Evolutionary conservation across 106 monocot genomes (phyloP).

Genomic region (Allium sativum): DNA sequence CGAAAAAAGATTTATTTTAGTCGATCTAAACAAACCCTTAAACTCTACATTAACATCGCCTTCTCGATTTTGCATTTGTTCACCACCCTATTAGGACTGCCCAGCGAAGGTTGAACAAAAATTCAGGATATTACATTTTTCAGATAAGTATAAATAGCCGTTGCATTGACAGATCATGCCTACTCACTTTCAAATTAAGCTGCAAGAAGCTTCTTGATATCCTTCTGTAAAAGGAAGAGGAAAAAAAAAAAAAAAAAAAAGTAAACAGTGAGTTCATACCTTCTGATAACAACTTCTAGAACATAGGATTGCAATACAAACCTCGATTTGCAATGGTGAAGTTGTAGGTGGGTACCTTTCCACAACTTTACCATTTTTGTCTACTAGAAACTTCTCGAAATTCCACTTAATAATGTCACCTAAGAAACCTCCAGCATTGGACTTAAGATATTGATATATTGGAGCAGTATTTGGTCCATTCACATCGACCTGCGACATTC

Average conservation of each 20-base stretch:
- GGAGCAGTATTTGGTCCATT: slow-evolving; percentile 96
- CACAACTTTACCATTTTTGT: slow-evolving; percentile 91
- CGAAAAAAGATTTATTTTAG: no score
- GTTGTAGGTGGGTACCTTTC: slow-evolving; percentile 98
- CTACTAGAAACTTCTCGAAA: slow-evolving; percentile 93
- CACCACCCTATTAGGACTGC: no score
- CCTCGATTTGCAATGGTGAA: slow-evolving; percentile 98
- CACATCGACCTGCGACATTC: slow-evolving; percentile 63
- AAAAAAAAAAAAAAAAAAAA: background rate
- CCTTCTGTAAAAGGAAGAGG: slow-evolving; percentile 14
- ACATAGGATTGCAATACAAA: slow-evolving; percentile 6
- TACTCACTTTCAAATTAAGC: background rate
- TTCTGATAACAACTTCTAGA: background rate
- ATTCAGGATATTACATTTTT: no score
- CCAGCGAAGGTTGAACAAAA: no score
- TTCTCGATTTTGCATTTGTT: no score
- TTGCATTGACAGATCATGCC: no score
- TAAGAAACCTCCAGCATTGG: slow-evolving; percentile 91
- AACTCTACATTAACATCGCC: no score
- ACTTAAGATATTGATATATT: slow-evolving; percentile 84
- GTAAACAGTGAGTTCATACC: background rate
- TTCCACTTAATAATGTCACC: slow-evolving; percentile 97
- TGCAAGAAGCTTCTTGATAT: slow-evolving; percentile 8
- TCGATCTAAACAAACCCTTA: no score
- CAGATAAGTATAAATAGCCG: no score